phyloP scores from a whole-genome alignment of 129 eudicot genomes.

The sunflower (Helianthus annuus) region HanXRQr2.0-SUNRISE NC_035433.2:126896473-126896972 shows the following conservation, averaged over 20 bases:
- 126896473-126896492: no score
- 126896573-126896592: background rate
- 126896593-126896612: no score
- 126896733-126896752: constrained; percentile 34
- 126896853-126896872: constrained; percentile 11
- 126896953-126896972: constrained; percentile 62
- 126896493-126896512: no score
- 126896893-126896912: background rate
- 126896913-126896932: constrained; percentile 3
- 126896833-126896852: constrained; percentile 31
- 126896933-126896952: background rate
- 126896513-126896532: no score
- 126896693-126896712: constrained; percentile 30
- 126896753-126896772: constrained; percentile 4
- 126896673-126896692: background rate
- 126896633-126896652: background rate
- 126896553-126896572: no score
- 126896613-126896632: no score
- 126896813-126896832: constrained; percentile 14
- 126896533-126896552: no score
- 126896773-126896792: constrained; percentile 27
- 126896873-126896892: background rate
- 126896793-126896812: no score
- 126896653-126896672: background rate
- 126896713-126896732: constrained; percentile 11